These are phyloP conservation scores for Fimicolochytrium jonesii DNA, from an alignment of 192 early-diverging fungal genomes.

Conservation along the genomic window DNA sequence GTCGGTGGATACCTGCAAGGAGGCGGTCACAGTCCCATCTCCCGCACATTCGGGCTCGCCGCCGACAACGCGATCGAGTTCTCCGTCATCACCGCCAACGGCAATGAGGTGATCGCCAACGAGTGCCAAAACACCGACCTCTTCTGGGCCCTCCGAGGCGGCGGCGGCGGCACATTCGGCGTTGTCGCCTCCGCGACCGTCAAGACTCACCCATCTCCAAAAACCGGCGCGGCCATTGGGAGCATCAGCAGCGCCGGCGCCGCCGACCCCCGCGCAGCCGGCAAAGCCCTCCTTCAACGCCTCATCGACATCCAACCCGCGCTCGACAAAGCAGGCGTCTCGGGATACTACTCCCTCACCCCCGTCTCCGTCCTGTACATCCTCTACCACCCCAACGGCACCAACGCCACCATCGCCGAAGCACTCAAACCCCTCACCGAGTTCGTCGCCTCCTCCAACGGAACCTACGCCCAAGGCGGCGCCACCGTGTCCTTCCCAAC, in stretches of 20 bases:
- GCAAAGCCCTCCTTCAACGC: background rate
- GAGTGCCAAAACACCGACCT: background rate
- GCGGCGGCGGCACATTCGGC: slow-evolving; percentile 6
- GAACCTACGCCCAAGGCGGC: too few species aligned
- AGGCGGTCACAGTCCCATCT: slow-evolving; percentile 1
- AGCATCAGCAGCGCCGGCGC: too few species aligned
- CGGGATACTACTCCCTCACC: background rate
- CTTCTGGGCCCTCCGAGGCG: slow-evolving; percentile 13
- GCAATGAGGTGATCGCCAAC: background rate
- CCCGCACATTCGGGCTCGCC: slow-evolving; percentile 6
- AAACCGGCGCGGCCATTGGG: too few species aligned
- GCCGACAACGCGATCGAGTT: slow-evolving; percentile 8
- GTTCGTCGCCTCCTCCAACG: too few species aligned
- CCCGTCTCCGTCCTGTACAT: background rate
- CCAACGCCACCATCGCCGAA: background rate
- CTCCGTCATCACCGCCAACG: slow-evolving; percentile 12
- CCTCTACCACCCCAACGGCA: background rate
- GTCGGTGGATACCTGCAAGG: background rate
- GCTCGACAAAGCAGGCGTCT: background rate
- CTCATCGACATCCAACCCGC: background rate
- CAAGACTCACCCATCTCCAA: background rate
- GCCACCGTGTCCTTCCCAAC: too few species aligned
- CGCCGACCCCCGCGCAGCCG: background rate
- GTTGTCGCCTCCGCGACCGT: background rate
- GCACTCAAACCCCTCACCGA: too few species aligned